phyloP scores from a whole-genome alignment of 2,329 filamentous ascomycete species.

The Hypoxylon sp. region DNA sequence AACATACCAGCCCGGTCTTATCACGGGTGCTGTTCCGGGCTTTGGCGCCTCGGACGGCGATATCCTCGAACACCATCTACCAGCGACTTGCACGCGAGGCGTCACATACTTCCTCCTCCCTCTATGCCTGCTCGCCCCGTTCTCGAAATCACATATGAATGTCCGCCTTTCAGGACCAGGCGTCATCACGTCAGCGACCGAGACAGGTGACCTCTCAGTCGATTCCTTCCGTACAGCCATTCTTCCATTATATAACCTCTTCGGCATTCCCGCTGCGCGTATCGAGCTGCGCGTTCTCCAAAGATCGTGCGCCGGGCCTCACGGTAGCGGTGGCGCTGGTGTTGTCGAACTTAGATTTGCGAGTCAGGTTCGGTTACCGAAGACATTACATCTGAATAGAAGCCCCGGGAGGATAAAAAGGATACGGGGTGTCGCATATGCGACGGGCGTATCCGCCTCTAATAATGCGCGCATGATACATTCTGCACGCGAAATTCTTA shows the following conservation, averaged over 20 bases:
- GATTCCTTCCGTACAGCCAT: conserved; percentile 95
- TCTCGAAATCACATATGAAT: conserved; percentile 92
- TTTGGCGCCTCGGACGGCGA: conserved; percentile 78
- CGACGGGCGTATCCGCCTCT: conserved; percentile 89
- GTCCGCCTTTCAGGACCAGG: conserved; percentile 91
- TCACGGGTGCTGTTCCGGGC: conserved; percentile 86
- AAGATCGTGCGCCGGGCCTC: conserved; percentile 82
- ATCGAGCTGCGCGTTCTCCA: conserved; percentile 88
- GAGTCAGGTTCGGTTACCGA: conserved; percentile 92
- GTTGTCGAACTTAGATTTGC: conserved; percentile 95
- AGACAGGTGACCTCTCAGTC: conserved; percentile 87
- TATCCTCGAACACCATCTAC: conserved; percentile 85
- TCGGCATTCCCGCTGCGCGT: conserved; percentile 84
- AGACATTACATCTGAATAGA: conserved; percentile 89
- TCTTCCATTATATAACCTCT: conserved; percentile 88
- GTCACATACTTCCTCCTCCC: conserved; percentile 94
- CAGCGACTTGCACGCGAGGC: conserved; percentile 82
- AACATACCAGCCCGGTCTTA: conserved; percentile 91
- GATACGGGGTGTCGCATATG: conserved; percentile 93
- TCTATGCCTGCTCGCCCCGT: conserved; percentile 90
- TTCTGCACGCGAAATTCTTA: conserved; percentile 87
- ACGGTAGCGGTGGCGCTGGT: conserved; percentile 86
- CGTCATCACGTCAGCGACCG: conserved; percentile 90
- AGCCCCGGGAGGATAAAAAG: conserved; percentile 87
- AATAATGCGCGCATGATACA: conserved; percentile 98